Base-by-base conservation (phyloP, 2,329 filamentous ascomycete genomes). In the Fusarium brevicatenulatum region DNA sequence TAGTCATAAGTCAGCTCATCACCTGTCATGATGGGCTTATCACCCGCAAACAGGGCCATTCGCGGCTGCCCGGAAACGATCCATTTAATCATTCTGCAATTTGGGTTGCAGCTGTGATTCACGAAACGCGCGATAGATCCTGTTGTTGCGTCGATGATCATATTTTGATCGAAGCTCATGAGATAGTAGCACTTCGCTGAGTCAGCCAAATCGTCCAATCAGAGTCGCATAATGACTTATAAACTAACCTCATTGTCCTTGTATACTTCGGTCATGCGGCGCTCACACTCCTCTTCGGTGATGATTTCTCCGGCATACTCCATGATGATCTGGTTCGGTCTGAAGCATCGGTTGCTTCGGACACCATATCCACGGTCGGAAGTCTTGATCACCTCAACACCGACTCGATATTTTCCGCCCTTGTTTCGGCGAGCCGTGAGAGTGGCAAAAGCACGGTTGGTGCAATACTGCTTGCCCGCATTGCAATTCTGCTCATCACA, bases 251-350 rank as follows among this genome's bases (percentile, higher is more conserved):
- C 92, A 77, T 97, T 97, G 80, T 97, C 90, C 82, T 96, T 97
- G 85, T 99, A 99, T 66, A 93, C 89, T 71, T 95, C 92, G 67
- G 93, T 94, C 95, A 98, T 98, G 62, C 96, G 91, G 52, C 93
- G 90, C 80, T 98, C 95, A 79, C 95, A 97, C 81, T 99, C 96
- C 36, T 92, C 91, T 79, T 97, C 94, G 0, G 95, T 98, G 78
- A 99, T 97, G 76, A 99, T 98, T 82, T 99, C 96, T 44, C 96
- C 96, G 1, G 95, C 95, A 80, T 99, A 99, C 80, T 99, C 96
- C 84, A 98, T 95, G 79, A 99, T 98, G 80, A 99, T 97, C 83
- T 98, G 95, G 78, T 95, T 91, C 3, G 95, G 90, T 64, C 91
- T 87, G 81, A 98, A 99, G 69, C 91, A 92, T 52, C 96, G 91